A percentile compares a stretch with the other conserved stretches of the same genome.
Conservation (phyloP, 345 rosid species). For the Barbarea vulgaris region DNA sequence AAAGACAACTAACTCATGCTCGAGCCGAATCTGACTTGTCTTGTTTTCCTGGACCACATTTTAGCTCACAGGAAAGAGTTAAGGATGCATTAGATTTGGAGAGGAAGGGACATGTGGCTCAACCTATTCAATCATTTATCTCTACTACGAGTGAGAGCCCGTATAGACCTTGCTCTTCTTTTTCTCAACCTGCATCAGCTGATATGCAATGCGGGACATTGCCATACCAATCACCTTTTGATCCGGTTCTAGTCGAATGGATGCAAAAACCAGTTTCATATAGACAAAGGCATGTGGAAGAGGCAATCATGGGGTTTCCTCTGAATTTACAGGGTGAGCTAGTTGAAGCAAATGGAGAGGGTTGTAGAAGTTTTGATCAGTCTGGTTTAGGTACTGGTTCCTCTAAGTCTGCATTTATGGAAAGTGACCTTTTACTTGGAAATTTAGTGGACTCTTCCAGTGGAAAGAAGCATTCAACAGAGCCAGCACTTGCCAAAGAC, state of each 20-base stretch:
- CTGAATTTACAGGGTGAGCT: conserved; percentile 69
- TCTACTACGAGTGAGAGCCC: conserved; percentile 37
- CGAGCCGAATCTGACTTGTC: conserved; percentile 13
- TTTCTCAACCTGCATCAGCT: conserved; percentile 30
- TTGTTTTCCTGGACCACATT: conserved; percentile 29
- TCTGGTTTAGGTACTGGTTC: conserved; percentile 34
- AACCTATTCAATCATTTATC: conserved; percentile 36
- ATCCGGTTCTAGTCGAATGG: conserved; percentile 39
- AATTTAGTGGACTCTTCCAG: conserved; percentile 29
- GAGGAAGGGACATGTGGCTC: conserved; percentile 33
- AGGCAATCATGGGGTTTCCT: conserved; percentile 48
- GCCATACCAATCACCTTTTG: conserved; percentile 35
- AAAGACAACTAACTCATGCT: conserved; percentile 29
- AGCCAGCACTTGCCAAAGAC: conserved; percentile 36
- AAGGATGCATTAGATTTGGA: conserved; percentile 39
- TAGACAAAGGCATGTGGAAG: conserved; percentile 40
- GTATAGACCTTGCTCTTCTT: conserved; percentile 32
- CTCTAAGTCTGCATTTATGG: conserved; percentile 33
- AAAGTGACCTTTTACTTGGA: conserved; percentile 22
- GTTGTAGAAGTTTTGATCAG: conserved; percentile 36
- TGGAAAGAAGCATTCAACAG: conserved; percentile 36
- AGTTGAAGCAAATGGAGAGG: conserved; percentile 44
- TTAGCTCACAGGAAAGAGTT: conserved; percentile 31
- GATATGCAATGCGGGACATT: conserved; percentile 32
- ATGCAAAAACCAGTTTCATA: conserved; percentile 39